These are phyloP conservation scores for Viola odorata DNA, from an alignment of 345 rosid genomes.

Conservation along the genomic window DNA sequence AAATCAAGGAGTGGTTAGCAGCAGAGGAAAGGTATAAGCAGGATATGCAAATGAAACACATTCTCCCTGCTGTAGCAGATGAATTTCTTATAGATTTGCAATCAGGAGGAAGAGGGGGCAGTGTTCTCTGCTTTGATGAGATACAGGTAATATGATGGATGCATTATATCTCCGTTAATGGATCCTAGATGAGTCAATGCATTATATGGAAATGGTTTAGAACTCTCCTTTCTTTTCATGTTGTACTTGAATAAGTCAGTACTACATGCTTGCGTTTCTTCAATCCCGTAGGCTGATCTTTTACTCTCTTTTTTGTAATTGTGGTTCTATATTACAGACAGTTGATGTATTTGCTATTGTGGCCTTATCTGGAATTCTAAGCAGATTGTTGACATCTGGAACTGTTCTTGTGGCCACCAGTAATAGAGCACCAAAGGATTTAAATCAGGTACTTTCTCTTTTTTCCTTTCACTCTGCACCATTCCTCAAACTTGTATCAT, in stretches of 20 bases:
- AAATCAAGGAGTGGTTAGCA: constrained; percentile 86
- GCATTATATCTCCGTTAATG: neutral
- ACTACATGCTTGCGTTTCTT: neutral
- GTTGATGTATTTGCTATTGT: constrained; percentile 97
- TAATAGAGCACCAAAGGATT: constrained; percentile 82
- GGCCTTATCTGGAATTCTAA: constrained; percentile 94
- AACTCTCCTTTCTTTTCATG: neutral
- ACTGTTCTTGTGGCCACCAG: constrained; percentile 93
- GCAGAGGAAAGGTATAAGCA: constrained; percentile 84
- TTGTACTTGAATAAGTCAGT: neutral
- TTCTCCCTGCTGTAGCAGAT: constrained; percentile 90
- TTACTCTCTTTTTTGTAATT: constrained; percentile 12
- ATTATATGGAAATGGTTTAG: neutral
- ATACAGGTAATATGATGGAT: constrained; percentile 55
- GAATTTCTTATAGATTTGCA: constrained; percentile 61
- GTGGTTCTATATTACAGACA: constrained; percentile 55
- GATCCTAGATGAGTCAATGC: neutral
- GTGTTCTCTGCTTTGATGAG: constrained; percentile 89
- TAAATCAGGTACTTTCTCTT: constrained; percentile 63
- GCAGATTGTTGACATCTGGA: constrained; percentile 83
- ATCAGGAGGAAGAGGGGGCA: constrained; percentile 61
- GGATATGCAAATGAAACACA: constrained; percentile 71
- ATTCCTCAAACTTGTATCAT: constrained; percentile 7
- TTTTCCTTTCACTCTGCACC: neutral
- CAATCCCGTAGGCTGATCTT: neutral